These are phyloP conservation scores for Kwoniella sp. DNA, from an alignment of 768 basidiomycete species.

Conservation along the genomic window DNA sequence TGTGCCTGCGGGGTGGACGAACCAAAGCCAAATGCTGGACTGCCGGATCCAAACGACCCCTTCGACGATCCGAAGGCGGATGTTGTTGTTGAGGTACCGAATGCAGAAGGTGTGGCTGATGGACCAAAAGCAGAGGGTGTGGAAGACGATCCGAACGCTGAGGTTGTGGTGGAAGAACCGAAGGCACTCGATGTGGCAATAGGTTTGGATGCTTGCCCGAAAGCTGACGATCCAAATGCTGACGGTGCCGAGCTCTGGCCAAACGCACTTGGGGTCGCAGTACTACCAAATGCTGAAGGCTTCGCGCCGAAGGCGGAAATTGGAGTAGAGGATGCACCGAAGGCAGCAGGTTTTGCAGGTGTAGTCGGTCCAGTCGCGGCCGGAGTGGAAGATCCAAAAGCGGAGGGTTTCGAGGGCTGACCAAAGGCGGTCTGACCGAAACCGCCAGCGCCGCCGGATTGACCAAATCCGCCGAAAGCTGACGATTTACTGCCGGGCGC, in stretches of 20 bases:
- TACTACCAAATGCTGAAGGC: slow-evolving; percentile 41
- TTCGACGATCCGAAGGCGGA: slow-evolving; percentile 48
- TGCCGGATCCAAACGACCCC: slow-evolving; percentile 13
- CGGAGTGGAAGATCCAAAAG: slow-evolving; percentile 4
- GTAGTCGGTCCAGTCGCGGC: slow-evolving; percentile 5
- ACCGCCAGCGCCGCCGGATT: background rate
- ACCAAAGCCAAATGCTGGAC: slow-evolving; percentile 19
- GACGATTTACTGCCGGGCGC: background rate
- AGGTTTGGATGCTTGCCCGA: slow-evolving; percentile 44
- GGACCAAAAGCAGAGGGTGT: slow-evolving; percentile 34
- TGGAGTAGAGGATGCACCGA: slow-evolving; percentile 41
- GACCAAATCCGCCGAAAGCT: background rate
- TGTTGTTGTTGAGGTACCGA: slow-evolving; percentile 5
- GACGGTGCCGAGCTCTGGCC: slow-evolving; percentile 34
- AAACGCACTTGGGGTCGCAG: slow-evolving; percentile 24
- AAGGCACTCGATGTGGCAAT: too few relatives aligned
- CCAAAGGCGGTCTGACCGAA: slow-evolving; percentile 26
- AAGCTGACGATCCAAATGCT: slow-evolving; percentile 50
- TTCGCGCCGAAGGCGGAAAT: slow-evolving; percentile 43
- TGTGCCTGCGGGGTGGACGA: too few relatives aligned
- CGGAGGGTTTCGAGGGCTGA: slow-evolving; percentile 17
- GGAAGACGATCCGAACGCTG: slow-evolving; percentile 25
- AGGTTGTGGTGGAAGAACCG: slow-evolving; percentile 12
- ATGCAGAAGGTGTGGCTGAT: slow-evolving; percentile 7
- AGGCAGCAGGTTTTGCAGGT: slow-evolving; percentile 33